These are phyloP conservation scores for Xeromyces bisporus DNA, from an alignment of 495 filamentous ascomycete genomes.

Conservation along the genomic window DNA sequence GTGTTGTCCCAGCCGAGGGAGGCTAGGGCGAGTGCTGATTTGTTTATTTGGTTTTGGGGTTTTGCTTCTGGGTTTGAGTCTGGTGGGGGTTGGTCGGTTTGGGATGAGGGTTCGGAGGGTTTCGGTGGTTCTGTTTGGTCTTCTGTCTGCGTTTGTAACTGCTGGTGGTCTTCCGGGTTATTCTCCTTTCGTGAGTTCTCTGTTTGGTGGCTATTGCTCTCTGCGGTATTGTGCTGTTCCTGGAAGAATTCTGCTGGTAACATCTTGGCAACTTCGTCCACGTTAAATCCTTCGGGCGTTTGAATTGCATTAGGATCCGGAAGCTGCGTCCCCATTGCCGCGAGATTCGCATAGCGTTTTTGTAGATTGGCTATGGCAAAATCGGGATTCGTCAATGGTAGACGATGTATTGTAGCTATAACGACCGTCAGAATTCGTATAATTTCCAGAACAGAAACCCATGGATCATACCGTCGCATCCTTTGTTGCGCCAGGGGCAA, in stretches of 20 bases:
- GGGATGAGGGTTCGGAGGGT: no score
- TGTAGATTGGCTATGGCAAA: slow-evolving; percentile 38
- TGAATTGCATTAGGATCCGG: slow-evolving; percentile 31
- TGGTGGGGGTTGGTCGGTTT: no score
- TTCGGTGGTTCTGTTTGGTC: background rate
- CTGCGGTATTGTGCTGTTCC: slow-evolving; percentile 7
- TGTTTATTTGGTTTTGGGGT: slow-evolving; percentile 26
- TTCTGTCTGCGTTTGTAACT: slow-evolving; percentile 2
- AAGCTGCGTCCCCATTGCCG: slow-evolving; percentile 31
- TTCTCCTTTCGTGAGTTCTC: slow-evolving; percentile 1
- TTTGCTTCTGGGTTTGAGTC: background rate
- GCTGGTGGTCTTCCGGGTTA: slow-evolving; percentile 4
- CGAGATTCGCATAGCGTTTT: slow-evolving; percentile 40
- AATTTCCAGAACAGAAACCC: background rate
- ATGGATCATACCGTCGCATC: slow-evolving; percentile 54
- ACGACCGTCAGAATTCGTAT: background rate
- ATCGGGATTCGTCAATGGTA: slow-evolving; percentile 40
- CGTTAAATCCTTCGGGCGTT: slow-evolving; percentile 24
- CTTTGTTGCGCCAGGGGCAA: slow-evolving; percentile 73
- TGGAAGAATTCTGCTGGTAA: slow-evolving; percentile 17
- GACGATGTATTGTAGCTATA: slow-evolving; percentile 35
- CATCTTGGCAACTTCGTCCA: slow-evolving; percentile 15
- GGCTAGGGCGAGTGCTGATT: slow-evolving; percentile 54
- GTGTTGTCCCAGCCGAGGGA: slow-evolving; percentile 75
- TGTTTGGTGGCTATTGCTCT: no score